phyloP scores from a whole-genome alignment of 2,329 filamentous ascomycete genomes.

The Venturia oleaginea region DNA sequence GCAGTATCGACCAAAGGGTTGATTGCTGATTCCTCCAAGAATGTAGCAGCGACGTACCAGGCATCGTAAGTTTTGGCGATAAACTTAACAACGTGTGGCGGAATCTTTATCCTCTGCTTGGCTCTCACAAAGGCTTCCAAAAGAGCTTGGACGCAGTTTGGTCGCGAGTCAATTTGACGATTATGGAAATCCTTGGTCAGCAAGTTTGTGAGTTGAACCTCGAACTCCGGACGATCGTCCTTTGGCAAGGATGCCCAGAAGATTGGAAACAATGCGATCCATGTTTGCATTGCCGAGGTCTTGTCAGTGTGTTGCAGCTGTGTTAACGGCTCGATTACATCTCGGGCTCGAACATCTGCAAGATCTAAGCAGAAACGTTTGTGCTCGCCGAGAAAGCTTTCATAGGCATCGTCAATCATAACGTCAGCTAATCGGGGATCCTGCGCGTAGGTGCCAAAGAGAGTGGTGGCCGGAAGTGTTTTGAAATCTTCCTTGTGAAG shows the following conservation, averaged over 20 bases:
- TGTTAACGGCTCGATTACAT: constrained; percentile 79
- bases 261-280: constrained; percentile 84
- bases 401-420: constrained; percentile 75
- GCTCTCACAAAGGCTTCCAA: constrained; percentile 79
- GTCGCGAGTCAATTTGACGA: constrained; percentile 85
- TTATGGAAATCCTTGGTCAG: constrained; percentile 94
- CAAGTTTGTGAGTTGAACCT: constrained; percentile 81
- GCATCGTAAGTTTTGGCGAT: constrained; percentile 88
- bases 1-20: constrained; percentile 76
- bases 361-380: constrained; percentile 75
- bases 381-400: constrained; percentile 68
- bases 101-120: constrained; percentile 81
- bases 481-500: constrained; percentile 79
- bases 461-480: constrained; percentile 60
- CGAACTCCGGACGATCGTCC: constrained; percentile 82
- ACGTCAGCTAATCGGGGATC: constrained; percentile 54
- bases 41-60: constrained; percentile 91
- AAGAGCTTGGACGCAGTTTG: constrained; percentile 89
- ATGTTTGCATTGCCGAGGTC: constrained; percentile 76
- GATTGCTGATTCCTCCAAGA: constrained; percentile 82
- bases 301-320: constrained; percentile 88
- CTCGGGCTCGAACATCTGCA: constrained; percentile 75
- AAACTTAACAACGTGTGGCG: constrained; percentile 93
- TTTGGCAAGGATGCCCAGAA: constrained; percentile 83
- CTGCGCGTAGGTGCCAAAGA: constrained; percentile 64